phyloP scores from a whole-genome alignment of 768 basidiomycete genomes.

The Lactarius quietus region DNA sequence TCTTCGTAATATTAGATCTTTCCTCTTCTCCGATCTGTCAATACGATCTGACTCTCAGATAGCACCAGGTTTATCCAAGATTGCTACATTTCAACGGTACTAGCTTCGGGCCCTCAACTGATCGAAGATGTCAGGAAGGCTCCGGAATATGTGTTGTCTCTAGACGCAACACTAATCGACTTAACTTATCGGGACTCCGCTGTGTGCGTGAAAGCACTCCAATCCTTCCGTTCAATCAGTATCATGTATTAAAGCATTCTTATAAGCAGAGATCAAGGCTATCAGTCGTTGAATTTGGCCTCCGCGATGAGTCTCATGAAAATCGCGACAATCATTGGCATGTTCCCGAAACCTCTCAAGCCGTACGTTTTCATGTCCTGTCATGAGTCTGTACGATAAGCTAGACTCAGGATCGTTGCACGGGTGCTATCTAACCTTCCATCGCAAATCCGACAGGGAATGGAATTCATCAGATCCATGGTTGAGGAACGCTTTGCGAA shows the following conservation, averaged over 20 bases:
- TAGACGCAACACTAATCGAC: too few relatives aligned
- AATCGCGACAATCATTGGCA: background rate
- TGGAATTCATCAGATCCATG: slow-evolving; percentile 2
- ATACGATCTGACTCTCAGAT: background rate
- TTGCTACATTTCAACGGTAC: background rate
- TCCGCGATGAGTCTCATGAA: background rate
- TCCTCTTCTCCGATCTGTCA: background rate
- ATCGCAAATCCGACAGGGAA: background rate
- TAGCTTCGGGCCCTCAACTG: background rate
- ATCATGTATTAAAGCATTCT: background rate
- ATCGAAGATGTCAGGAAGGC: background rate
- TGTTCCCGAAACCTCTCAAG: background rate
- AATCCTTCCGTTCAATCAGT: background rate
- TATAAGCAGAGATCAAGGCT: background rate
- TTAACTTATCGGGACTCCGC: background rate
- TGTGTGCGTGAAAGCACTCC: background rate
- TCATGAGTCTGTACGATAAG: background rate
- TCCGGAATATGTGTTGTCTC: background rate
- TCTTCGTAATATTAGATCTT: background rate
- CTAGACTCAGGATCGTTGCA: background rate
- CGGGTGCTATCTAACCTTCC: background rate
- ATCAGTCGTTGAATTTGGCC: background rate
- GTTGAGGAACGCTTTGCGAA: slow-evolving; percentile 1
- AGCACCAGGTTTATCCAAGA: background rate
- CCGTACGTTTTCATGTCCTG: background rate